Percentiles rank a stretch among this genome's conserved stretches.
Conservation (phyloP, 176 grass and related monocot species). For the Cymbopogon citratus region DNA sequence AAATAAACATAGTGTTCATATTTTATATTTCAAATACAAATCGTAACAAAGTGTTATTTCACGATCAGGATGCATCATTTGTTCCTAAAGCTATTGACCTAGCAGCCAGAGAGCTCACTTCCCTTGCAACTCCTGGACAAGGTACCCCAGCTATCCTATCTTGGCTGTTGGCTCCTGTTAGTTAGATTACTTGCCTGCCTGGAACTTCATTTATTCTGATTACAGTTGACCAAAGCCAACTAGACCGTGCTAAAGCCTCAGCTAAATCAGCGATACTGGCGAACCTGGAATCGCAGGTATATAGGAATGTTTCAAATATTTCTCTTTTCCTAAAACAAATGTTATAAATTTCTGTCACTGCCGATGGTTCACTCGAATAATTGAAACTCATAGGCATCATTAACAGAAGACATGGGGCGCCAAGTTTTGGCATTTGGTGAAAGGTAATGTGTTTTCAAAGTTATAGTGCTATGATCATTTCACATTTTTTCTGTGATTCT, state of each 20-base stretch:
- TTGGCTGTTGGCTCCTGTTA: slow-evolving; percentile 15
- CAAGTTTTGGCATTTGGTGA: slow-evolving; percentile 90
- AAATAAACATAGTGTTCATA: neutral
- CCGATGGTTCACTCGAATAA: slow-evolving; percentile 21
- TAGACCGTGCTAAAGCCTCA: slow-evolving; percentile 80
- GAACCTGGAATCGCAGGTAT: slow-evolving; percentile 76
- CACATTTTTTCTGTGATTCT: neutral
- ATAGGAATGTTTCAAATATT: slow-evolving; percentile 13
- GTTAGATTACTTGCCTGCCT: slow-evolving; percentile 19
- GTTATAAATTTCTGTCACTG: slow-evolving; percentile 23
- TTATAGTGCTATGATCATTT: neutral
- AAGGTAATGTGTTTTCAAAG: slow-evolving; percentile 46
- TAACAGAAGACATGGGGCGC: slow-evolving; percentile 71
- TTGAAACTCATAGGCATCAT: slow-evolving; percentile 40
- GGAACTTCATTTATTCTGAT: slow-evolving; percentile 22
- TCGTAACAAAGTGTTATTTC: neutral
- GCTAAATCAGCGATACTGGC: slow-evolving; percentile 73
- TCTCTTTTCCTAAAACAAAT: neutral
- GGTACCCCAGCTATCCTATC: slow-evolving; percentile 36
- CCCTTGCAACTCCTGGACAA: slow-evolving; percentile 87
- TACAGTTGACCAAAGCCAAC: slow-evolving; percentile 71
- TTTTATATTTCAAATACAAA: neutral
- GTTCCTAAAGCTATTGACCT: slow-evolving; percentile 84
- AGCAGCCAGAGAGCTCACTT: slow-evolving; percentile 71
- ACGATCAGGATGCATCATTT: slow-evolving; percentile 73